Base-by-base conservation (phyloP, 2,329 filamentous ascomycete species). In the Amphichorda felina region DNA sequence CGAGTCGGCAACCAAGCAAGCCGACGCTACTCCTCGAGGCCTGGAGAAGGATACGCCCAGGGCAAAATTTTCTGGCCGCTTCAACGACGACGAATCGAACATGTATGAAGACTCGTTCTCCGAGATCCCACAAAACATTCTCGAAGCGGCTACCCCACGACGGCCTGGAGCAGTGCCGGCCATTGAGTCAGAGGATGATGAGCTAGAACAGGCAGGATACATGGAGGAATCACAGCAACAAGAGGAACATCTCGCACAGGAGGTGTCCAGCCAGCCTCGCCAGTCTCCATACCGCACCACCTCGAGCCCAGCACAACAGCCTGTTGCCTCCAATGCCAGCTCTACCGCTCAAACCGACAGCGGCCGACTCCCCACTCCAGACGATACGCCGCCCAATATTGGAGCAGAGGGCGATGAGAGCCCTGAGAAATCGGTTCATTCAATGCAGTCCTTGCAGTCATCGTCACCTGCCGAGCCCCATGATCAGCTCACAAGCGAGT, bases 51-150 rank as follows among this genome's bases (percentile, higher is more conserved):
- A 38, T 10, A 19, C 11, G 8, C 10, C 30, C 25, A n/a, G 17
- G 24, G 22, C 5, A 27, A 4, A 13, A 24, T 25, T 37, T 46
- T 31, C 29, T 31, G 21, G 6, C 6, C 21, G 21, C 21, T 6
- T 6, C 10, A 24, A 47, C 3, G 45, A 51, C 2, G 50, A 57
- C 2, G 53, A 59, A 16, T 48, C 53, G 3, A 53, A 50, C 27
- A 34, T 50, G 19, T 69, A 72, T 30, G 66, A 73, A 1, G 70
- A 75, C 41, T 72, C 69, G 0, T 75, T 75, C 43, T 75, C 70
- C 0, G 68, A 72, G 35, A 70, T 75, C 13, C 68, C 71, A 1
- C 61, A 68, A 13, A 59, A 51, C 4, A 54, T 72, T 3, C 59
- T 75, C 4, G 59, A 57, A 11, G 66, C 66, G 19, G 70, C 67